These are phyloP conservation scores for Apiospora aurea DNA, from an alignment of 2,329 filamentous ascomycete genomes.

Conservation along the genomic window DNA sequence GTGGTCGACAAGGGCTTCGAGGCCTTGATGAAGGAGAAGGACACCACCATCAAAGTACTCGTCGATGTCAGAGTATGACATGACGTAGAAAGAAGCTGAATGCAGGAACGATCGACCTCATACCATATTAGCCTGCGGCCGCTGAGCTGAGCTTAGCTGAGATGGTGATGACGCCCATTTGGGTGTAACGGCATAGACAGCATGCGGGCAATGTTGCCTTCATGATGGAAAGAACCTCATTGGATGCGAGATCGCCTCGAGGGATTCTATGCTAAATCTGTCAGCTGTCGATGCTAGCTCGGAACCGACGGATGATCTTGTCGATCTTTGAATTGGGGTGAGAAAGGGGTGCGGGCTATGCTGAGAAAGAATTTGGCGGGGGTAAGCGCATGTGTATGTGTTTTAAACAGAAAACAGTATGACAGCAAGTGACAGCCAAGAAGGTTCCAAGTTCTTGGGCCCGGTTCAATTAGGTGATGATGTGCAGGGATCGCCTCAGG, in stretches of 20 bases:
- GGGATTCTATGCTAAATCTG: too few relatives aligned
- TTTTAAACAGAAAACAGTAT: background rate
- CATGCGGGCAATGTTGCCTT: too few relatives aligned
- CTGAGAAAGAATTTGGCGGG: background rate
- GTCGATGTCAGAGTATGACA: constrained; percentile 47
- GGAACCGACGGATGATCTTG: background rate
- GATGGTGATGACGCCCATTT: background rate
- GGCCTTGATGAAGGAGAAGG: constrained; percentile 64
- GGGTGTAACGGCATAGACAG: too few relatives aligned
- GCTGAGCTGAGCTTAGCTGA: background rate
- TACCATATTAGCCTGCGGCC: too few relatives aligned
- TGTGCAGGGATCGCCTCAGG: background rate
- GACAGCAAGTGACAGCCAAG: background rate
- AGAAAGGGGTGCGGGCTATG: background rate
- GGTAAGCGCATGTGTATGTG: background rate
- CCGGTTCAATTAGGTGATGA: background rate
- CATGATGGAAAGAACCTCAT: too few relatives aligned
- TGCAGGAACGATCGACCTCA: background rate
- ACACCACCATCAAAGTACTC: constrained; percentile 69
- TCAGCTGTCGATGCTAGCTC: background rate
- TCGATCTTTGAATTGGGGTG: background rate
- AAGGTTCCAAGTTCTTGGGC: background rate
- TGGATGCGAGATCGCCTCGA: too few relatives aligned
- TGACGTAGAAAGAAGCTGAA: background rate
- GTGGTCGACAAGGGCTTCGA: constrained; percentile 65